These are phyloP conservation scores for Phaffia australis DNA, from an alignment of 768 basidiomycete species.

Conservation along the genomic window DNA sequence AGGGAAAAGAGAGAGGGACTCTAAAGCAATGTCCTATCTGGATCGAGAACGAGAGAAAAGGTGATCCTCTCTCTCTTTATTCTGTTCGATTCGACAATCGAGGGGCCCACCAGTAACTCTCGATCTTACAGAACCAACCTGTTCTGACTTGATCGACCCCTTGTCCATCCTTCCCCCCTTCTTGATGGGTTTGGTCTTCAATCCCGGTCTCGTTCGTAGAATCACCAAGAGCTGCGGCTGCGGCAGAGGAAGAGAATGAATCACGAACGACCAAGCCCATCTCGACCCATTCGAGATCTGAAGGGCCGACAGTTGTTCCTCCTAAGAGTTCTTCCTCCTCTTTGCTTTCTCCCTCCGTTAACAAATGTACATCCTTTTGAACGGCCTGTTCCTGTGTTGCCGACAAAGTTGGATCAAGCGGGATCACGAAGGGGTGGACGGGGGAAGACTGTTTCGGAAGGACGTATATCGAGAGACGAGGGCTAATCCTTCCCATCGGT, in stretches of 20 bases:
- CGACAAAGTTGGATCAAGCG: background rate
- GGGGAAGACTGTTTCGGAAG: conserved; percentile 7
- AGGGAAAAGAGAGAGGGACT: too few species aligned
- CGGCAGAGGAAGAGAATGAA: background rate
- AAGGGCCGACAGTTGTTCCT: conserved; percentile 7
- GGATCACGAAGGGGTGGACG: background rate
- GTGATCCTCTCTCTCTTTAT: too few species aligned
- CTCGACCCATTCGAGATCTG: conserved; percentile 26
- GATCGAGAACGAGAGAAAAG: too few species aligned
- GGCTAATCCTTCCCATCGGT: background rate
- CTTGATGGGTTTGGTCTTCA: background rate
- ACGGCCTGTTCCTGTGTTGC: background rate
- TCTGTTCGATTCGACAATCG: too few species aligned
- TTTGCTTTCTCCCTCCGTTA: too few species aligned
- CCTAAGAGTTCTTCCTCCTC: conserved; percentile 7
- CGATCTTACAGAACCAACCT: conserved; percentile 19
- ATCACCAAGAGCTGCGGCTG: background rate
- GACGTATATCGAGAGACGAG: conserved; percentile 1
- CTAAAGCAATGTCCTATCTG: too few species aligned
- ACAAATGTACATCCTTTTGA: too few species aligned
- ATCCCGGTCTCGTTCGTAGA: background rate
- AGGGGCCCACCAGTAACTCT: conserved; percentile 19
- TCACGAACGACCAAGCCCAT: conserved; percentile 22
- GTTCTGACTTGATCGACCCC: too few species aligned
- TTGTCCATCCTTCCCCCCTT: conserved; percentile 1